Percentiles rank a stretch among this genome's conserved stretches.
phyloP scores from a whole-genome alignment of 1,284 basidiomycete genomes.

The Somion occarium region DNA sequence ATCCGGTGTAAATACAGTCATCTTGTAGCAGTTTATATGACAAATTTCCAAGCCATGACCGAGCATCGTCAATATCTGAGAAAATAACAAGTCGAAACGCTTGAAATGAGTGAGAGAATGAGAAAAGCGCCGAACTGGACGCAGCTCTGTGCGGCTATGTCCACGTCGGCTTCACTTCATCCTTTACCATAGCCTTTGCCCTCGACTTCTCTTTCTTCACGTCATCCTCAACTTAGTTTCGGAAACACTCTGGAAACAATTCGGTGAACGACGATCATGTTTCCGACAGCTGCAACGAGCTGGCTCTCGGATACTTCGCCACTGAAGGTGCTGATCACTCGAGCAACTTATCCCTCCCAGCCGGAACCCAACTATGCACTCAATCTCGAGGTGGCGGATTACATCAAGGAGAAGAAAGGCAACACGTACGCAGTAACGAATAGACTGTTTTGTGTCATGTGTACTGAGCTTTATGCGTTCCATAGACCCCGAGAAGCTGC shows the following conservation, averaged over 20 bases:
- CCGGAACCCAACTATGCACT: constrained; percentile 89
- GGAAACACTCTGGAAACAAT: not conserved
- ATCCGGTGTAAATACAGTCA: too few species aligned
- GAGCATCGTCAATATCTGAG: not conserved
- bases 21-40: too few species aligned
- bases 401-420: constrained; percentile 93
- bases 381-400: constrained; percentile 91
- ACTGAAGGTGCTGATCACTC: constrained; percentile 67
- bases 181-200: not conserved
- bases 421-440: constrained; percentile 69
- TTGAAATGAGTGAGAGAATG: not conserved
- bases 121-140: not conserved
- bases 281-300: constrained; percentile 16
- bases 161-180: constrained; percentile 1
- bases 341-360: constrained; percentile 86
- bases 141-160: not conserved
- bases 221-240: not conserved
- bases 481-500: constrained; percentile 83
- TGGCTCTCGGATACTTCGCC: constrained; percentile 42
- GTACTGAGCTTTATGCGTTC: not conserved
- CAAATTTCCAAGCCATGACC: too few species aligned
- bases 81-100: not conserved
- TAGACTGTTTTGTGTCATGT: not conserved
- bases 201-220: not conserved
- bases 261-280: constrained; percentile 13